These are phyloP conservation scores for Aspergillus fumigatus DNA, from an alignment of 2,329 filamentous ascomycete genomes.

Conservation along the genomic window DNA sequence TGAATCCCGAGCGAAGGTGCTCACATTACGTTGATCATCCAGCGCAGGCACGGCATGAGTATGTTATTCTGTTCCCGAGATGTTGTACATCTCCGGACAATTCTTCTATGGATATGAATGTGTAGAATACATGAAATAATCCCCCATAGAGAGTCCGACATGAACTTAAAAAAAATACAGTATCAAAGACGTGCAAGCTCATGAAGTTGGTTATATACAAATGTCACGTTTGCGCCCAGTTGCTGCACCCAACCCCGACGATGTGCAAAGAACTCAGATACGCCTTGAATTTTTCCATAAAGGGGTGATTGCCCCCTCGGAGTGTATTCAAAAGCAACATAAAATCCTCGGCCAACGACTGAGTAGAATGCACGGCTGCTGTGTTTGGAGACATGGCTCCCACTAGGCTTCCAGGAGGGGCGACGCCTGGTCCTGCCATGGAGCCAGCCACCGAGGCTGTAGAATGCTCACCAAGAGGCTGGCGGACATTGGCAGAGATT, in stretches of 20 bases:
- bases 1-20: background rate
- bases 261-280: constrained; percentile 24
- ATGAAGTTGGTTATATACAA: background rate
- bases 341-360: constrained; percentile 26
- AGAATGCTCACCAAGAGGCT: constrained; percentile 14
- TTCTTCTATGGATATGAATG: background rate
- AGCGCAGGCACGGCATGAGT: background rate
- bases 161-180: background rate
- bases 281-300: constrained; percentile 28
- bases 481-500: constrained; percentile 23
- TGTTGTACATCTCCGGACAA: background rate
- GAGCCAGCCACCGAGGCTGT: constrained; percentile 1
- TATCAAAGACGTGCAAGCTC: background rate
- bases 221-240: constrained; percentile 18
- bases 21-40: background rate
- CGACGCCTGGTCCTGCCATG: background rate
- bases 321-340: constrained; percentile 30
- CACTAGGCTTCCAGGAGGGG: background rate
- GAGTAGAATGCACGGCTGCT: constrained; percentile 11
- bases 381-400: constrained; percentile 11
- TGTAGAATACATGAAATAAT: background rate
- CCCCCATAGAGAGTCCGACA: background rate
- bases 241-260: constrained; percentile 7
- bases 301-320: constrained; percentile 35
- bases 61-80: background rate